These are phyloP conservation scores for Termitomyces sp. DNA, from an alignment of 768 basidiomycete species.

Conservation along the genomic window DNA sequence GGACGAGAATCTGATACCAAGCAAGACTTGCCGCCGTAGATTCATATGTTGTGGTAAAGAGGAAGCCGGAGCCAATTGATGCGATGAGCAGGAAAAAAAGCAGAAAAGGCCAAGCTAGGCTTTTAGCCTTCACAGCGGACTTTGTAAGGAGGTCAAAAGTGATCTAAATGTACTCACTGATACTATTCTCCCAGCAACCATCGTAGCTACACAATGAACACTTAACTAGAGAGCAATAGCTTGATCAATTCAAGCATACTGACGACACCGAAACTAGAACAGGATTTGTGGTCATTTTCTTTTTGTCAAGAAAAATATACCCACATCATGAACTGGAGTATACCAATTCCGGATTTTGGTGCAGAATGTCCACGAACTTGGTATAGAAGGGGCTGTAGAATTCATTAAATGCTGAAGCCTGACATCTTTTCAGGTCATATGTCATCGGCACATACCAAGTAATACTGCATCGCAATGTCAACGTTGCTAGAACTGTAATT, in stretches of 20 bases:
- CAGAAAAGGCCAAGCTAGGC: not conserved
- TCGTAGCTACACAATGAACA: not conserved
- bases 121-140: not conserved
- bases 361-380: not conserved
- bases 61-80: not conserved
- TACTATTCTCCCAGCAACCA: not conserved
- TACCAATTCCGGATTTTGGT: not conserved
- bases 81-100: not conserved
- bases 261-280: not conserved
- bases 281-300: too few relatives aligned
- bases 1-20: not conserved
- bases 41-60: not conserved
- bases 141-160: too few relatives aligned
- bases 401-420: too few relatives aligned
- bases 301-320: not conserved
- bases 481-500: not conserved
- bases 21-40: not conserved
- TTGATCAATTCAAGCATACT: not conserved
- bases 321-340: not conserved
- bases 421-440: too few relatives aligned
- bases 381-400: not conserved
- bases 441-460: not conserved
- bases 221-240: not conserved
- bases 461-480: not conserved
- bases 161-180: not conserved